Conservation (phyloP, 169 alveolate species). For the Babesia ovis region DNA sequence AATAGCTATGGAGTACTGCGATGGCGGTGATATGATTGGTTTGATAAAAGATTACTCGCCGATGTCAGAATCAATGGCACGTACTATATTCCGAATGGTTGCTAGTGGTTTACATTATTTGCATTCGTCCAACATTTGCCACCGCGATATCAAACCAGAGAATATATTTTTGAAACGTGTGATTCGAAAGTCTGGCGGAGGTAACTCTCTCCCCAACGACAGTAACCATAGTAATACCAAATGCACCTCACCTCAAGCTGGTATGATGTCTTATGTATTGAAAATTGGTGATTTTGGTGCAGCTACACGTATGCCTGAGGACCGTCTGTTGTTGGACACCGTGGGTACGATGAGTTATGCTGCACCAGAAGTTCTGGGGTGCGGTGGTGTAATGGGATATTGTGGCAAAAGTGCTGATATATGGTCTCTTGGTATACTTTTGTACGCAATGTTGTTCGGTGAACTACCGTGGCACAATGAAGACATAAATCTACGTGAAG, state of each 20-base stretch:
- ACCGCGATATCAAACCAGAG: slow-evolving; percentile 92
- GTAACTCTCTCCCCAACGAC: neutral
- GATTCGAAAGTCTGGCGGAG: slow-evolving; percentile 35
- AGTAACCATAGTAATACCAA: neutral
- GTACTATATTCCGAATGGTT: slow-evolving; percentile 76
- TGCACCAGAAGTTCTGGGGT: slow-evolving; percentile 82
- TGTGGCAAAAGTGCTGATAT: slow-evolving; percentile 93
- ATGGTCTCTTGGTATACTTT: slow-evolving; percentile 96
- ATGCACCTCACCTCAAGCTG: neutral
- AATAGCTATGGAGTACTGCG: slow-evolving; percentile 85
- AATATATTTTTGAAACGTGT: slow-evolving; percentile 84
- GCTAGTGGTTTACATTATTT: slow-evolving; percentile 77
- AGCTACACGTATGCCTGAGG: slow-evolving; percentile 51
- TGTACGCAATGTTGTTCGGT: slow-evolving; percentile 96
- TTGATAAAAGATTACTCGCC: slow-evolving; percentile 81
- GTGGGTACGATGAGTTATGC: slow-evolving; percentile 83
- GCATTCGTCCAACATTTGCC: slow-evolving; percentile 81
- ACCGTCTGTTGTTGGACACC: slow-evolving; percentile 66
- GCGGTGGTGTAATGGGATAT: slow-evolving; percentile 80
- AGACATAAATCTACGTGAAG: slow-evolving; percentile 64
- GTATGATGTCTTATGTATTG: slow-evolving; percentile 82
- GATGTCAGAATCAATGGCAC: slow-evolving; percentile 75
- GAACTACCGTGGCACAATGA: slow-evolving; percentile 94
- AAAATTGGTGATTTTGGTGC: slow-evolving; percentile 95
- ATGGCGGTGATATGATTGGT: slow-evolving; percentile 90